Conservation (phyloP, 495 filamentous ascomycete genomes). For the Xylaria grammica region DNA sequence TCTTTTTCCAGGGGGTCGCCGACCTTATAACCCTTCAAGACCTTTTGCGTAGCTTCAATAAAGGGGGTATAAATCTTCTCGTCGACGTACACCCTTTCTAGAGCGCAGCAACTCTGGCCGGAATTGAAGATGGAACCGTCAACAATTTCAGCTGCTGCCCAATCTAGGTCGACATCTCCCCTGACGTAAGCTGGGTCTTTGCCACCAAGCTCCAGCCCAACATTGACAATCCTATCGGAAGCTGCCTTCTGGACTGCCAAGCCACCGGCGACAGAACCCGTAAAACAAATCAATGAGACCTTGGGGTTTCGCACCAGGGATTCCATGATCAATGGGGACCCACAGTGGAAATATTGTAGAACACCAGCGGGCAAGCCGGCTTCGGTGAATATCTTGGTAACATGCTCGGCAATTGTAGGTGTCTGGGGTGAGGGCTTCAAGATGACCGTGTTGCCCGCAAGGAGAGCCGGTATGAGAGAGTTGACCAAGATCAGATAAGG, state of each 20-base stretch:
- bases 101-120: constrained; percentile 92
- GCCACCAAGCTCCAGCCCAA: constrained; percentile 87
- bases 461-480: constrained; percentile 82
- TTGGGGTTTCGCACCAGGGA: constrained; percentile 73
- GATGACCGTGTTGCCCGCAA: constrained; percentile 87
- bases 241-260: constrained; percentile 84
- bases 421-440: constrained; percentile 94
- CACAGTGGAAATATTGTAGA: constrained; percentile 88
- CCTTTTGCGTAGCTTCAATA: constrained; percentile 74
- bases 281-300: constrained; percentile 83
- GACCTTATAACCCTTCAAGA: constrained; percentile 86
- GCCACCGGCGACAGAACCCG: constrained; percentile 88
- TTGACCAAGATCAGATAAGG: constrained; percentile 92
- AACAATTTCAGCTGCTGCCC: constrained; percentile 91
- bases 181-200: constrained; percentile 93
- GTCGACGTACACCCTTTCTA: constrained; percentile 92
- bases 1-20: constrained; percentile 80
- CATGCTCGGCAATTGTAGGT: constrained; percentile 84
- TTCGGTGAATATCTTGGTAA: constrained; percentile 72
- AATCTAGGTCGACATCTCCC: constrained; percentile 81
- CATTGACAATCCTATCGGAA: constrained; percentile 76
- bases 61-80: constrained; percentile 82
- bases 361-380: constrained; percentile 81
- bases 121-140: constrained; percentile 96
- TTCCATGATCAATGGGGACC: constrained; percentile 72